phyloP scores from a whole-genome alignment of 345 rosid species.

The Angophora floribunda region DNA sequence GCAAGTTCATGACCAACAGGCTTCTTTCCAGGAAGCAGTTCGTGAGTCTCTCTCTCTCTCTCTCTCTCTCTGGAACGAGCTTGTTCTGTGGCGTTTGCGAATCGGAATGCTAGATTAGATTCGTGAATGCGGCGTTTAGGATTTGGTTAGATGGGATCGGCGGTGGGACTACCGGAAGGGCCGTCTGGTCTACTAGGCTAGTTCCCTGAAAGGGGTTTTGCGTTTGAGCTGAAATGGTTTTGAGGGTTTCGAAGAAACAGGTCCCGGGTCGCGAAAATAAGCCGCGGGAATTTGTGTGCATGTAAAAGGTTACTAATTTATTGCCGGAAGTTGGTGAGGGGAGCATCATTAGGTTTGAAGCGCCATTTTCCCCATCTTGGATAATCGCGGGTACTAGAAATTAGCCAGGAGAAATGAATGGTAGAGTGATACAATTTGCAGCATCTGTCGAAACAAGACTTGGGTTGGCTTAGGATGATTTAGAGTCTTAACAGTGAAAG shows the following conservation, averaged over 20 bases:
- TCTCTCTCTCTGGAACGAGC: neutral
- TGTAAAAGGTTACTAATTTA: neutral
- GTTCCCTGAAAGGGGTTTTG: neutral
- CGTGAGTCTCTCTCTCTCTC: constrained; percentile 25
- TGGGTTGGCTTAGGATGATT: neutral
- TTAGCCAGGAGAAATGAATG: neutral
- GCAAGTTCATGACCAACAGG: constrained; percentile 98
- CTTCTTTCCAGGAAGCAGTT: constrained; percentile 98
- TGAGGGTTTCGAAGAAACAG: neutral
- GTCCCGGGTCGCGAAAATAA: neutral
- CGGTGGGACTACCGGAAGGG: neutral
- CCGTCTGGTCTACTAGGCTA: neutral
- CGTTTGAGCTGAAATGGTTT: neutral
- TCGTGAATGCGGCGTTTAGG: neutral
- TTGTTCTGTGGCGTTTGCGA: neutral
- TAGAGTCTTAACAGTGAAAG: neutral
- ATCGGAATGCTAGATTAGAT: neutral
- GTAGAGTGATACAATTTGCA: neutral
- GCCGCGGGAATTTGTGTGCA: neutral
- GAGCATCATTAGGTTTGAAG: neutral
- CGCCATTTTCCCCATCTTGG: neutral
- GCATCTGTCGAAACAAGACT: neutral
- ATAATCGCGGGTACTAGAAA: neutral
- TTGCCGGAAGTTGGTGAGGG: neutral
- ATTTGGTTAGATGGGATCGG: neutral